Evolutionary conservation across 2,329 filamentous ascomycete genomes (phyloP).

Genomic region (Arthrobotrys megalospora): DNA sequence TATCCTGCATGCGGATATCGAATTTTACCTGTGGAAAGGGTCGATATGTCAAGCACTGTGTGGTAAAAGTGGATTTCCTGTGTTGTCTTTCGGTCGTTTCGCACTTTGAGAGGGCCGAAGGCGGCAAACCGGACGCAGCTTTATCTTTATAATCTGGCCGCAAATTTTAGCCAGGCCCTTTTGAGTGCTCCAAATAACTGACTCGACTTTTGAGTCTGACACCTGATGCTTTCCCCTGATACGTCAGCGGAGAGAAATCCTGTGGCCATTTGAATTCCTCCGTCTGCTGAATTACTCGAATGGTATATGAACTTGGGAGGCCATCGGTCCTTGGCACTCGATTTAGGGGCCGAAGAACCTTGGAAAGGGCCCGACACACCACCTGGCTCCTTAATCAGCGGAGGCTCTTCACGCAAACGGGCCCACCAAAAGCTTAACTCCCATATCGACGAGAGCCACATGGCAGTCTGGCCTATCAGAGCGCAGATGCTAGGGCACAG

Average conservation of each 20-base stretch:
- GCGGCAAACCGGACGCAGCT: constrained; percentile 20
- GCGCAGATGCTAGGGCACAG: not conserved
- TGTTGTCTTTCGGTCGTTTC: constrained; percentile 51
- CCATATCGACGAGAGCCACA: constrained; percentile 15
- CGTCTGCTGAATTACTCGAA: not conserved
- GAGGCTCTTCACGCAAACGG: constrained; percentile 48
- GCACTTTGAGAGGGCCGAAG: constrained; percentile 36
- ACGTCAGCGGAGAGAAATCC: constrained; percentile 4
- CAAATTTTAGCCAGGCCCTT: not conserved
- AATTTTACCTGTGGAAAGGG: constrained; percentile 5
- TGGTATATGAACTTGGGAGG: not conserved
- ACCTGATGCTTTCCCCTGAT: not conserved
- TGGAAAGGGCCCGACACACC: constrained; percentile 19
- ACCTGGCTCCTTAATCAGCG: constrained; percentile 37
- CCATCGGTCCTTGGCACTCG: constrained; percentile 48
- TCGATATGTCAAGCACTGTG: constrained; percentile 5
- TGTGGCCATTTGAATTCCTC: constrained; percentile 5
- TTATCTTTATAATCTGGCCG: constrained; percentile 25
- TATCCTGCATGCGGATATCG: constrained; percentile 8
- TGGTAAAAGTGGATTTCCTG: constrained; percentile 23
- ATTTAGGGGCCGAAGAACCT: constrained; percentile 40
- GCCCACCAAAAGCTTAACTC: constrained; percentile 48
- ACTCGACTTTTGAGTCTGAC: not conserved
- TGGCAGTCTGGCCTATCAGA: constrained; percentile 20
- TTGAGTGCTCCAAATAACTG: not conserved